A percentile compares a stretch with the other conserved stretches of the same genome.
Conservation (phyloP, 306 rosid species). For the Dryas alaskensis region DNA sequence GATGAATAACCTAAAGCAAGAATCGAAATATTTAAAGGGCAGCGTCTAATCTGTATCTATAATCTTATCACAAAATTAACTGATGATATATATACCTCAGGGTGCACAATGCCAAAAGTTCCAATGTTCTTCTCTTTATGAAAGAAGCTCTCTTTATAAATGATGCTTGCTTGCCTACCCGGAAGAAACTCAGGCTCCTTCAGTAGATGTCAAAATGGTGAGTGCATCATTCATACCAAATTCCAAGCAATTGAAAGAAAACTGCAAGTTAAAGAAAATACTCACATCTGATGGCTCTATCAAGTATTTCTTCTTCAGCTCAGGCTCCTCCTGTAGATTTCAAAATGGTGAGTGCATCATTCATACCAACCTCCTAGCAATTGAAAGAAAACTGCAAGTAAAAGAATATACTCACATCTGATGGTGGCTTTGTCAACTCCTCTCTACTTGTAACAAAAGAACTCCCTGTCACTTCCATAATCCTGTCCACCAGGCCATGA, state of each 20-base stretch:
- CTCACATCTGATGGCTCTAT: slow-evolving; percentile 71
- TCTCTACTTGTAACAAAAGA: slow-evolving; percentile 44
- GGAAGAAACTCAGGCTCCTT: slow-evolving; percentile 90
- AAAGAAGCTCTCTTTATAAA: slow-evolving; percentile 45
- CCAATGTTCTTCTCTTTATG: slow-evolving; percentile 56
- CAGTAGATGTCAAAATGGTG: slow-evolving; percentile 17
- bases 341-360: neutral
- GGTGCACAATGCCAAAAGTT: slow-evolving; percentile 88
- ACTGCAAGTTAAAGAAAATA: neutral
- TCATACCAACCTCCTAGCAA: neutral
- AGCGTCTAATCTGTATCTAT: neutral
- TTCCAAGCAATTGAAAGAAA: slow-evolving; percentile 1
- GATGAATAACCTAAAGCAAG: neutral
- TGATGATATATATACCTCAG: slow-evolving; percentile 58
- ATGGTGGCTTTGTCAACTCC: too few species aligned
- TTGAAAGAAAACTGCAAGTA: slow-evolving; percentile 2
- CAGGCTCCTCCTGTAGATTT: slow-evolving; percentile 61
- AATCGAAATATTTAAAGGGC: neutral
- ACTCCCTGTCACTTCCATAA: slow-evolving; percentile 78
- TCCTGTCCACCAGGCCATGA: slow-evolving; percentile 89
- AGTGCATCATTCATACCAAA: neutral
- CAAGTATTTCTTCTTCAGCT: slow-evolving; percentile 45
- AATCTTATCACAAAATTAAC: neutral
- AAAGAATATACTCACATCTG: slow-evolving; percentile 41
- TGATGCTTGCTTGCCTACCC: slow-evolving; percentile 77